phyloP scores from a whole-genome alignment of 768 basidiomycete genomes.

The Suillus decipiens region DNA sequence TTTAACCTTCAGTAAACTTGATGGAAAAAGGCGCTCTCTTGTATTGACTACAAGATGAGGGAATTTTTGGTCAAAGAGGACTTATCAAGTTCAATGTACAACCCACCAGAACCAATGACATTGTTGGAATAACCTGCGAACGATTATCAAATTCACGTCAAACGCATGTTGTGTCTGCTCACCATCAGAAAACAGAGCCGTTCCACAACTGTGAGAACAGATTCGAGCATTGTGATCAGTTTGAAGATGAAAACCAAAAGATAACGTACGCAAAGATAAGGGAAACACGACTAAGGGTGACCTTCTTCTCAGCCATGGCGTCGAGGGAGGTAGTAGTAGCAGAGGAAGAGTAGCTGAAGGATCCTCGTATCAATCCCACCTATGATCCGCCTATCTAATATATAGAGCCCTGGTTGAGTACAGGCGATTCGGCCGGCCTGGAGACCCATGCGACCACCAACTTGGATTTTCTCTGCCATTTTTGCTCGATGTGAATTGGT shows the following conservation, averaged over 20 bases:
- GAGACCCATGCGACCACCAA: background rate
- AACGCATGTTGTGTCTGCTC: conserved; percentile 9
- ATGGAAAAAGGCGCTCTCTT: conserved; percentile 39
- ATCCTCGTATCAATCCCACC: background rate
- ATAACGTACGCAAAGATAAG: conserved; percentile 80
- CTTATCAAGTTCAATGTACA: background rate
- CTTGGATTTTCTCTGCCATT: background rate
- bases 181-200: conserved; percentile 89
- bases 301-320: conserved; percentile 14
- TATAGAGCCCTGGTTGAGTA: background rate
- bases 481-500: conserved; percentile 3
- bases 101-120: conserved; percentile 74
- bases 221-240: conserved; percentile 7
- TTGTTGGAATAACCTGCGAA: conserved; percentile 75
- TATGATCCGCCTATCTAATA: background rate
- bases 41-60: conserved; percentile 57
- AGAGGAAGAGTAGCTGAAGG: background rate
- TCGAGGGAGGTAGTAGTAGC: conserved; percentile 5
- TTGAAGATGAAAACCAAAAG: background rate
- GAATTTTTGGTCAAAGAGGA: conserved; percentile 1
- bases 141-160: conserved; percentile 8
- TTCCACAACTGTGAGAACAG: conserved; percentile 62
- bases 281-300: conserved; percentile 55
- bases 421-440: background rate
- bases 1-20: conserved; percentile 8